Evolutionary conservation across 176 grass and related monocot genomes (phyloP).

Genomic region (Bolboschoenus planiculmis): DNA sequence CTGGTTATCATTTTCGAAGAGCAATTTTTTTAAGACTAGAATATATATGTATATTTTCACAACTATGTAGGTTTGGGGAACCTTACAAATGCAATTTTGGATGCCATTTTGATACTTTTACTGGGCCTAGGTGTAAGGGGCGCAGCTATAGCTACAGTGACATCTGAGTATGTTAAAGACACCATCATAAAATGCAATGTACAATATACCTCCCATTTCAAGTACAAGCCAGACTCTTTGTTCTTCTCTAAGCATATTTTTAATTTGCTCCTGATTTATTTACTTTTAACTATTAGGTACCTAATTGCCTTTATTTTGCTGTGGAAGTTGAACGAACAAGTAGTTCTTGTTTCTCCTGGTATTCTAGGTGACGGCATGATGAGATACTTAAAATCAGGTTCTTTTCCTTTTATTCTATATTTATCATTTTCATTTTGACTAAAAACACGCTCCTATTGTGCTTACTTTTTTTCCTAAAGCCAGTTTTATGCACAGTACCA

Average conservation of each 20-base stretch:
- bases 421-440: slow-evolving; percentile 9
- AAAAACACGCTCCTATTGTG: not conserved
- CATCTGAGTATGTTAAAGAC: slow-evolving; percentile 70
- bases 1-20: not conserved
- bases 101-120: slow-evolving; percentile 71
- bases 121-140: slow-evolving; percentile 85
- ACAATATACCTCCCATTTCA: slow-evolving; percentile 20
- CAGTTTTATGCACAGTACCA: not conserved
- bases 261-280: slow-evolving; percentile 11
- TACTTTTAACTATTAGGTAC: slow-evolving; percentile 55
- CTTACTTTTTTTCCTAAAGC: not conserved
- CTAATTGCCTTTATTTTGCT: slow-evolving; percentile 64
- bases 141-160: slow-evolving; percentile 80
- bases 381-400: slow-evolving; percentile 90
- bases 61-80: slow-evolving; percentile 59
- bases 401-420: not conserved
- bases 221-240: slow-evolving; percentile 3
- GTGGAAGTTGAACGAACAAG: slow-evolving; percentile 77
- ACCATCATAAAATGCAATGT: slow-evolving; percentile 30
- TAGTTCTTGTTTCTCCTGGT: slow-evolving; percentile 53
- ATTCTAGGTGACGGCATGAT: slow-evolving; percentile 35
- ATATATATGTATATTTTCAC: not conserved
- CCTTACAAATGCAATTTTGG: slow-evolving; percentile 69
- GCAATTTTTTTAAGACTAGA: not conserved
- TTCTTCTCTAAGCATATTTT: not conserved